Conservation (phyloP, 148 eudicot genomes). For the Rhododendron griersonianum region DNA sequence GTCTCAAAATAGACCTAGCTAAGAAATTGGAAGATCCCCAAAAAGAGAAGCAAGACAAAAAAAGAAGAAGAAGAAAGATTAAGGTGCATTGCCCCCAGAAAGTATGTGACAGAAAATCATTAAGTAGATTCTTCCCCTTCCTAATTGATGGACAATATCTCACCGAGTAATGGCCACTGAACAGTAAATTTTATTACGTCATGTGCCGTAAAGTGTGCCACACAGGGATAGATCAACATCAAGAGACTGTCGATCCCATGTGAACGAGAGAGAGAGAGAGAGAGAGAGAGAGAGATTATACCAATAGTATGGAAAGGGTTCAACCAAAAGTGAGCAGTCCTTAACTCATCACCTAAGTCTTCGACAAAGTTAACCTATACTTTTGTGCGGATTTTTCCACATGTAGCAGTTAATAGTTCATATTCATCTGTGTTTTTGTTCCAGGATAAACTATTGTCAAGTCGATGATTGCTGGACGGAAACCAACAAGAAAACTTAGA, state of each 20-base stretch:
- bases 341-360: neutral
- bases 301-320: neutral
- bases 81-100: neutral
- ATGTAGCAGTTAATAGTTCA: neutral
- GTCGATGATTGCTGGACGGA: neutral
- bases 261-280: too few relatives aligned
- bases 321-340: neutral
- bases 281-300: too few relatives aligned
- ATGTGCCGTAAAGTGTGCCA: too few relatives aligned
- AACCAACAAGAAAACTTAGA: neutral
- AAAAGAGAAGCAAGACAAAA: neutral
- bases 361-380: neutral
- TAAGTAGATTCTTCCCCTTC: neutral
- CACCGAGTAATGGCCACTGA: neutral
- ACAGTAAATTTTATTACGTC: too few relatives aligned
- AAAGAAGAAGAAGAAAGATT: neutral
- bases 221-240: too few relatives aligned
- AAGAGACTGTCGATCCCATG: too few relatives aligned
- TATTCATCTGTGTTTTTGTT: neutral
- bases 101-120: neutral
- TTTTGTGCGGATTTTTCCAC: too few relatives aligned
- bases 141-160: neutral
- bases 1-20: neutral
- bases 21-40: neutral
- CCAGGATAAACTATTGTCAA: neutral